Base-by-base conservation (phyloP, 306 rosid species). In the Arachis stenosperma region DNA sequence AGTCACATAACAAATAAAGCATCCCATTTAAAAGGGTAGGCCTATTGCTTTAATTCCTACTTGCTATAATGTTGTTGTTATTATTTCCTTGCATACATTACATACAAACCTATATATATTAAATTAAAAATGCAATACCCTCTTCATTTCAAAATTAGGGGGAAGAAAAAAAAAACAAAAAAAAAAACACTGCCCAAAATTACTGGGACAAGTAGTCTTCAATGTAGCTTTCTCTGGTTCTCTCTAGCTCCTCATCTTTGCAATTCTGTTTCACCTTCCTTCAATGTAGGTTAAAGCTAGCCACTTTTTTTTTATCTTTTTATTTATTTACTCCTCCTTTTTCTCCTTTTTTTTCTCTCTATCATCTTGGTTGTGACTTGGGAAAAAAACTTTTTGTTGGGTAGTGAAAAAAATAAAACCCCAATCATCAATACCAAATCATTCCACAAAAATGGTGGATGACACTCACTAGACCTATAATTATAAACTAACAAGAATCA, bases 401-500 rank as follows among this genome's bases (percentile, higher is more conserved):
- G 88, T 78, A 48, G 81, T 74, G 81, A 52, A 84, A 79, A 88
- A 88, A 88, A 78, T 82, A 85, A 69, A 89, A 82, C 65, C 90
- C 89, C 90, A 81, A 83, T 86, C 86, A 79, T 83, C 84, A 84
- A 87, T 58, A 61, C 78, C 86, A 88, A 77, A 75, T 83, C 82
- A 86, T 80, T 80, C 86, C 88, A 76, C 73, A 57, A 77, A 77
- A 62, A 73, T 78, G 86, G 87, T 85, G 77, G 73, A 81, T 64
- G 78, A 71, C 78, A 61, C 86, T 81, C 79, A 82, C 72, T 79
- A 86, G 71, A 42, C 86, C 88, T 79, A 78, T 52, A 52, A 33
- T 33, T 51, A 51, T 84, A 61, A 68, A 73, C 84, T 82, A 84
- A 65, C 71, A 84, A 76, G 75, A 88, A 81, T 70, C 59, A 71